Base-by-base conservation (phyloP, 768 basidiomycete genomes). In the Royoungia palumana region DNA sequence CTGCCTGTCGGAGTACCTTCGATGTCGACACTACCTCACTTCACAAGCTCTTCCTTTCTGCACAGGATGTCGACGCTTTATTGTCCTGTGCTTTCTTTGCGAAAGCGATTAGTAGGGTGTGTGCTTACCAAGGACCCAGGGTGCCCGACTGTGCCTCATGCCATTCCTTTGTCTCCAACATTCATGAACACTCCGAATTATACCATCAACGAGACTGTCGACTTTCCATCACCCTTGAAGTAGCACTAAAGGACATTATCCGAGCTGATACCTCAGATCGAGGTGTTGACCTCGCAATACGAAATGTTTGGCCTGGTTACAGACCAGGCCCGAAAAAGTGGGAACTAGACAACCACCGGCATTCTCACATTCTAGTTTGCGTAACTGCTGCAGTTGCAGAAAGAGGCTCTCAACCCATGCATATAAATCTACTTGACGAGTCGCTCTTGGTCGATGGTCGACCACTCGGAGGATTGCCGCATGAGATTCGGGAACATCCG, bases 381-480 rank as follows among this genome's bases (percentile, higher is more conserved):
- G 32, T 21, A 0, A 66, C 28, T 3, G 28, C 28, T 6, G 28
- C 28, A 12, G 13, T 2, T 28, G 10, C 2, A 12, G 28, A 28
- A 3, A 6, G 28, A 13, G 28, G 5, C 6, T 6, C 28, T 12
- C 28, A 28, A 28, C 28, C 13, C 12, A 28, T 28, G 28, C 40
- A 58, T 30, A 22, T 55, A 19, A 53, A 62, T 21, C 11, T 60
- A 10, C 34, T 58, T 0, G 51, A 57, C 12, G 67, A 65, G 3
- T 43, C 51, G 1, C 55, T 67, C 17, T 35, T 62, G 11, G 51
- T 64, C 4, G 45, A 68, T 4, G 67, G 63, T 1, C 59, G 54
- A 14, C 52, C 57, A 0, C n/a, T 68, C 3, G 55, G 55, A 0
- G 52, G 52, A 25, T 46, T 64, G 16, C 62, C 59, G 0, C 28